Conservation (phyloP, 345 rosid species). For the Salix koriyanagi region DNA sequence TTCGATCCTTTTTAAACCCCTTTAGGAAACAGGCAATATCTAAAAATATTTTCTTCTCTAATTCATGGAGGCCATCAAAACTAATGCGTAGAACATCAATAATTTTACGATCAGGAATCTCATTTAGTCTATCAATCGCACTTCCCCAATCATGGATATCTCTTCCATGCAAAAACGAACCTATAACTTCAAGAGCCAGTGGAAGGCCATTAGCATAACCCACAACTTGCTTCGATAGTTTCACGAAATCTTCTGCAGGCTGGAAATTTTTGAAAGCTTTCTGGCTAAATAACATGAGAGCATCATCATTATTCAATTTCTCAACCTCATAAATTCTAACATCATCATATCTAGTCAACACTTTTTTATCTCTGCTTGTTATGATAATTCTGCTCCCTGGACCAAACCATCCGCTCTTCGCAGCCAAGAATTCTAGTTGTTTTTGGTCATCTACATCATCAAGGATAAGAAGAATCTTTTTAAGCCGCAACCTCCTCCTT, state of each 20-base stretch:
- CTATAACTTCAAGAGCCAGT: conserved; percentile 15
- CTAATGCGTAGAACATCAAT: neutral
- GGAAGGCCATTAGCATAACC: conserved; percentile 15
- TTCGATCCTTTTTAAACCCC: neutral
- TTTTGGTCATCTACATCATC: conserved; percentile 9
- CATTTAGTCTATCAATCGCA: conserved; percentile 2
- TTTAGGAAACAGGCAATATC: conserved; percentile 6
- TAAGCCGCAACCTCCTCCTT: neutral
- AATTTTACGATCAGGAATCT: neutral
- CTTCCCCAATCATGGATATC: neutral
- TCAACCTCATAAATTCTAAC: neutral
- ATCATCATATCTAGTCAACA: neutral
- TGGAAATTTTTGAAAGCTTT: neutral
- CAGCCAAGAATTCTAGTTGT: neutral
- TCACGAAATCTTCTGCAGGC: neutral
- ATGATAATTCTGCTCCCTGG: conserved; percentile 16
- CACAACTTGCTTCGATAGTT: neutral
- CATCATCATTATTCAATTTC: neutral
- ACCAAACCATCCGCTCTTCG: neutral
- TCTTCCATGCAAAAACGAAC: neutral
- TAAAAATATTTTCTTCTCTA: conserved; percentile 7
- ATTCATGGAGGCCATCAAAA: neutral
- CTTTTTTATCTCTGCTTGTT: conserved; percentile 3
- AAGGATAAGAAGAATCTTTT: conserved; percentile 8
- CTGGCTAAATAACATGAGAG: conserved; percentile 4